Evolutionary conservation across 768 basidiomycete genomes (phyloP), one percentile per base, ranked within the genome.

Genomic region (Xerocomellus intermedius): DNA sequence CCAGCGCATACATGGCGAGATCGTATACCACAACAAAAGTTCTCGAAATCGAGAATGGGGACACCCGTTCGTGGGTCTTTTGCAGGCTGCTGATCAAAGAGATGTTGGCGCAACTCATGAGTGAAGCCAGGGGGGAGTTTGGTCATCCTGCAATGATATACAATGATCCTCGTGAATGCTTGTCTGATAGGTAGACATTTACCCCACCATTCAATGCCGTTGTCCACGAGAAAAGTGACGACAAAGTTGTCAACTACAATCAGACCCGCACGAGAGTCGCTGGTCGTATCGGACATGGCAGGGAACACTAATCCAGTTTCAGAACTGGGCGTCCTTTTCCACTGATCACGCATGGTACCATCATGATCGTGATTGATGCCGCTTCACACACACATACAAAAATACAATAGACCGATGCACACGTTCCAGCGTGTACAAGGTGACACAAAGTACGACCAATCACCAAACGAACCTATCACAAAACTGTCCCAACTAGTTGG

Each of bases 141-240:
- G 12, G 86, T 86, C 80, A 92, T 86, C 89, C 89, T 90, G 56
- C 0, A 17, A 24, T 24, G 6, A 30, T 24, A 4, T 2, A 41
- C 12, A 2, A 36, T 32, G 38, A 32, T 32, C 12, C 22, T 19
- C 5, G 13, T 43, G 19, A 24, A 37, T 26, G 22, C 48, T 41
- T 19, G 55, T 28, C 21, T 3, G 35, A 35, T 22, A 21, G 35
- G 14, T 35, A 38, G 30, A 58, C 28, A 24, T 35, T 35, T 24
- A n/a, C 9, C 51, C n/a, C 59, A 86, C 90, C 91, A 92, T 85
- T 93, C 91, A 35, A 91, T 83, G 53, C 71, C 77, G 60, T 91
- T 89, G 66, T 91, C 89, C 28, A 91, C 87, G 8, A 90, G 77
- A 61, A 91, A 86, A 0, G 82, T 87, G 55, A 89, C 77, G 1